Base-by-base conservation (phyloP, 306 rosid species). In the Boehmeria nivea region DNA sequence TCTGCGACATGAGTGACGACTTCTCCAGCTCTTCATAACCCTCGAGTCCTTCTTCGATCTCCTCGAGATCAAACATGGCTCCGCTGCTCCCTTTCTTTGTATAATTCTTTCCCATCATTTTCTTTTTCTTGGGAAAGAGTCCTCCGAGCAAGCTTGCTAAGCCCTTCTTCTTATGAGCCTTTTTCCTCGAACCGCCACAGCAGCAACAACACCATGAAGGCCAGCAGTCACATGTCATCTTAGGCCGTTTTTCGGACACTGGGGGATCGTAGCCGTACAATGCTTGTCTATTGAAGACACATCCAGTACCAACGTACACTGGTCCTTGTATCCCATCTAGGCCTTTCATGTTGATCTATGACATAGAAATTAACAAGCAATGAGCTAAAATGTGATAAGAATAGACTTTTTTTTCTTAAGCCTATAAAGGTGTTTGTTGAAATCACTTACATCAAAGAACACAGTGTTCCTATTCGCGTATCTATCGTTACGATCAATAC, bases 241-340 rank as follows among this genome's bases (percentile, higher is more conserved):
- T 91, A 3, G 84, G 84, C 33, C 72, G 68, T 67, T 88, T 83
- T 36, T 87, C 91, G 2, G 79, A 83, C 54, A 61, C 77, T 1
- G 75, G 89, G 4, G 89, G 94, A 65, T 93, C 84, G 61, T 73
- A 83, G 20, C 99, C 99, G 22, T 87, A 85, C 66, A 93, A 75
- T 51, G 99, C 99, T 51, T 53, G 86, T 73, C 99, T 76, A 63
- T 85, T 93, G 79, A 93, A 87, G 52, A 93, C 96, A 63, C 89
- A 77, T 73, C 99, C 99, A 18, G 87, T 79, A 16, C 96, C 99
- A 65, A 93, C 95, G 72, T 87, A 93, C 4, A 87, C 72, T 0
- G 99, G 99, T 42, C 99, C 99, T 81, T 93, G 99, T 76, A 93
- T 83, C 58, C 99, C 99, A 60, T 93, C 96, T 23, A 93, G 71